These are phyloP conservation scores for Coleophoma crateriformis DNA, from an alignment of 2,329 filamentous ascomycete species.

Conservation along the genomic window DNA sequence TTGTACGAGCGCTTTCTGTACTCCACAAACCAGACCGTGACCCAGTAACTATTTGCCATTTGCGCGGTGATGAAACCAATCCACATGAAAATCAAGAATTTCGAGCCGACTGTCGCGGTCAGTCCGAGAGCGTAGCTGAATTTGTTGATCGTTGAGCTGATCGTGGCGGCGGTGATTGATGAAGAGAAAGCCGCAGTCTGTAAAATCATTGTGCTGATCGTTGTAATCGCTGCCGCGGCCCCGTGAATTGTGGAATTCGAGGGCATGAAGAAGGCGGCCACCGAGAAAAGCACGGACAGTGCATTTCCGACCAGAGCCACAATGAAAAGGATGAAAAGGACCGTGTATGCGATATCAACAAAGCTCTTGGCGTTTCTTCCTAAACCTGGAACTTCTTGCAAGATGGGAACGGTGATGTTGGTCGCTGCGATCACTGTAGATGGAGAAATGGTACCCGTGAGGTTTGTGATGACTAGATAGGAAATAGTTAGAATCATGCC, in stretches of 20 bases:
- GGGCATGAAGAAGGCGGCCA: slow-evolving; percentile 1
- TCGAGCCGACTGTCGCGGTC: slow-evolving; percentile 1
- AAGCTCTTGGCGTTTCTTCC: slow-evolving; percentile 2
- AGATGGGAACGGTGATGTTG: slow-evolving; percentile 3
- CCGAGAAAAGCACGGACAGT: slow-evolving; percentile 2
- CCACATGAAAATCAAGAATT: slow-evolving; percentile 7
- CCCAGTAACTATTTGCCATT: slow-evolving; percentile 5
- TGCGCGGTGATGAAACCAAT: slow-evolving; percentile 4
- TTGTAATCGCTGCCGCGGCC: slow-evolving; percentile 2
- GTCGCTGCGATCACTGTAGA: slow-evolving; percentile 1
- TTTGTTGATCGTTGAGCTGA: slow-evolving; percentile 1
- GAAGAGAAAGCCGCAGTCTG: slow-evolving; percentile 4
- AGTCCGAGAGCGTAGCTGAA: slow-evolving; percentile 3
- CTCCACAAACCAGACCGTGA: slow-evolving; percentile 5
- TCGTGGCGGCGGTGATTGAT: background rate
- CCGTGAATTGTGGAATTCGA: background rate
- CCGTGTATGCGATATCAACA: background rate
- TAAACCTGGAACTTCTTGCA: slow-evolving; percentile 3
- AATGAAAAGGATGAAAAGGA: slow-evolving; percentile 4
- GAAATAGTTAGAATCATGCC: background rate
- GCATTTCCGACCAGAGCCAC: slow-evolving; percentile 4
- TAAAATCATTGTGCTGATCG: slow-evolving; percentile 4
- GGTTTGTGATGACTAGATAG: slow-evolving; percentile 1
- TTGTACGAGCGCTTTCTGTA: slow-evolving; percentile 3
- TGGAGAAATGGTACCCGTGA: slow-evolving; percentile 2